A percentile compares a stretch with the other conserved stretches of the same genome.
phyloP scores from a whole-genome alignment of 2,329 filamentous ascomycete species.

The Aspergillus amoenus region DNA sequence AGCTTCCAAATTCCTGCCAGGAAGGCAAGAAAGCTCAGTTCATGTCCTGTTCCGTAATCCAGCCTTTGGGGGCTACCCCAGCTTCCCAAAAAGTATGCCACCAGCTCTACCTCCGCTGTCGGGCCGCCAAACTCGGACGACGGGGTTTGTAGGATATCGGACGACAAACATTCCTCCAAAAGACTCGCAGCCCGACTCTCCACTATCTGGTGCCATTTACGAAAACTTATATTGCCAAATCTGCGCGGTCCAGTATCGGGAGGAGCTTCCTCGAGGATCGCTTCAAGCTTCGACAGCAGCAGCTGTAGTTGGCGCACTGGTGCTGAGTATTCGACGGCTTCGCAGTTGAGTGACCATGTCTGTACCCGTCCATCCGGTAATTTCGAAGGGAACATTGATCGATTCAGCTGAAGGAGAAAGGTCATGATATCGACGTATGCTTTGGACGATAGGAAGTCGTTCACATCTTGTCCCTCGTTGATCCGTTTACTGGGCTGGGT shows the following conservation, averaged over 20 bases:
- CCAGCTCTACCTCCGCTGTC: slow-evolving; percentile 66
- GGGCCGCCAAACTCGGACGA: slow-evolving; percentile 33
- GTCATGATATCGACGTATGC: slow-evolving; percentile 85
- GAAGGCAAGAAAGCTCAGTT: slow-evolving; percentile 92
- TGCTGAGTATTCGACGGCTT: slow-evolving; percentile 50
- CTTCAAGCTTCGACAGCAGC: slow-evolving; percentile 64
- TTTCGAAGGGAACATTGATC: slow-evolving; percentile 74
- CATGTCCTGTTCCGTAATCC: slow-evolving; percentile 95
- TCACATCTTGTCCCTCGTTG: slow-evolving; percentile 78
- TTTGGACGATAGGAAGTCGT: slow-evolving; percentile 72
- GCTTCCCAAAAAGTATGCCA: slow-evolving; percentile 74
- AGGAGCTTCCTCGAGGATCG: slow-evolving; percentile 73
- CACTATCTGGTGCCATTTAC: slow-evolving; percentile 74
- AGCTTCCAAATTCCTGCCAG: slow-evolving; percentile 89
- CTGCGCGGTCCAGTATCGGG: slow-evolving; percentile 82
- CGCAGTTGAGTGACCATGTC: slow-evolving; percentile 49
- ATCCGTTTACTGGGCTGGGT: slow-evolving; percentile 73
- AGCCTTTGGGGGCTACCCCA: slow-evolving; percentile 88
- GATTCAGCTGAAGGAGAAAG: slow-evolving; percentile 88
- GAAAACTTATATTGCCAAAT: slow-evolving; percentile 90
- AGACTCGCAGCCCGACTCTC: slow-evolving; percentile 59
- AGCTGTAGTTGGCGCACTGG: slow-evolving; percentile 64
- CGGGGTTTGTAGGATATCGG: slow-evolving; percentile 42
- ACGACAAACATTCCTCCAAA: slow-evolving; percentile 57
- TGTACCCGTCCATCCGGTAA: slow-evolving; percentile 39